Base-by-base conservation (phyloP, 371 early-diverging fungal genomes). In the Umbelopsis sp. region DNA sequence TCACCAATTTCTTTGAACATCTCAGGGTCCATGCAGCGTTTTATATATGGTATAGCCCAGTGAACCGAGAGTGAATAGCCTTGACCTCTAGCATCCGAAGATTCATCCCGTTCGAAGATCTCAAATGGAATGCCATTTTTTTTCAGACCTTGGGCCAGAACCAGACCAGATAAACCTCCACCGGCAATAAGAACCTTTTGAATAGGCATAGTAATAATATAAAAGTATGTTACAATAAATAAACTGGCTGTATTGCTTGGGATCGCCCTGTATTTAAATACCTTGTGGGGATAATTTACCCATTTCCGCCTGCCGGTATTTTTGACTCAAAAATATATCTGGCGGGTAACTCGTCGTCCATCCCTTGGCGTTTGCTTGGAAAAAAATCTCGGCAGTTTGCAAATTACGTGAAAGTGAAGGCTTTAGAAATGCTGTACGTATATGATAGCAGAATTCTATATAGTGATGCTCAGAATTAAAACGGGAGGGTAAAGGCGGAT, bases 111-210 rank as follows among this genome's bases (percentile, higher is more conserved):
- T 24, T 76, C 80, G 65, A 68, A 80, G 35, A 78, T 69, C 14
- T 70, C 67, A 41, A 74, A 76, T 12, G 76, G 53, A 65, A 80
- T 76, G 12, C 69, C 72, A 24, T 70, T 70, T 44, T 69, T 71
- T 44, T 76, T 63, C 24, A 78, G 65, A 22, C 74, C 78, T 41
- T 80, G 77, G 3, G 80, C 78, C 35, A 76, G 68, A 14, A 72
- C 57, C 12, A 80, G 73, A 46, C 78, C 80, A 65, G 65, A 18
- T 14, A 65, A 18, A 8, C 70, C 65, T 3, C 51, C 62, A 46
- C 65, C 65, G 22, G 65, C 48, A 46, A 69, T 69, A 9, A 65
- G 38, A 6, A 71, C 69, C 50, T 69, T 69, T 46, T 48, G 57
- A 11, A 57, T 18, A 57, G 57, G 6, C 57, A 57, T 57, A 22